Conservation (phyloP, 345 rosid genomes). For the Mangifera indica region DNA sequence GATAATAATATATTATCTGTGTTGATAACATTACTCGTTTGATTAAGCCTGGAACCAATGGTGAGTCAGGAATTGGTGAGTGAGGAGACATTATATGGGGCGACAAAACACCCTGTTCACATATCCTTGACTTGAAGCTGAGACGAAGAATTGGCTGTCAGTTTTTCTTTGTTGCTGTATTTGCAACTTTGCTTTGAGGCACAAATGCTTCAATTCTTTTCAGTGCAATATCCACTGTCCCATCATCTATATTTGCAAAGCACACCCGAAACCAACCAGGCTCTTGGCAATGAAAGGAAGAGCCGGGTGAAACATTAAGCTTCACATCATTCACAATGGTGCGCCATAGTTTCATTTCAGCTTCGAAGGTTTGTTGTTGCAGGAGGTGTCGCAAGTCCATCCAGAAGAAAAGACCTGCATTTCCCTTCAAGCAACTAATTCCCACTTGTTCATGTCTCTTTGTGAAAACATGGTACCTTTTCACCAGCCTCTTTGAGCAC, state of each 20-base stretch:
- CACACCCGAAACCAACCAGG: conserved; percentile 95
- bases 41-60: conserved; percentile 47
- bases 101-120: conserved; percentile 47
- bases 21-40: too few species aligned
- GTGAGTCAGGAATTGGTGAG: conserved; percentile 54
- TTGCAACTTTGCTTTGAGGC: conserved; percentile 14
- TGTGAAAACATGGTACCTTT: conserved; percentile 46
- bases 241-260: conserved; percentile 77
- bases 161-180: conserved; percentile 23
- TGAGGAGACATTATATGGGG: conserved; percentile 61
- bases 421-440: conserved; percentile 53
- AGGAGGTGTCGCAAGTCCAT: conserved; percentile 56
- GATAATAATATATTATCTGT: too few species aligned
- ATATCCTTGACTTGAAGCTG: conserved; percentile 47
- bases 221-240: conserved; percentile 56
- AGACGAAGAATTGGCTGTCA: conserved; percentile 45
- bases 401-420: conserved; percentile 75
- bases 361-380: conserved; percentile 39
- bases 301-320: conserved; percentile 83
- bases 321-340: conserved; percentile 59
- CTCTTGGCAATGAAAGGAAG: conserved; percentile 64
- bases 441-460: conserved; percentile 46
- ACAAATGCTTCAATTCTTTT: conserved; percentile 53
- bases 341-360: conserved; percentile 63
- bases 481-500: conserved; percentile 49